Evolutionary conservation across 2,329 filamentous ascomycete genomes (phyloP).

Genomic region (Pleomassaria siparia): DNA sequence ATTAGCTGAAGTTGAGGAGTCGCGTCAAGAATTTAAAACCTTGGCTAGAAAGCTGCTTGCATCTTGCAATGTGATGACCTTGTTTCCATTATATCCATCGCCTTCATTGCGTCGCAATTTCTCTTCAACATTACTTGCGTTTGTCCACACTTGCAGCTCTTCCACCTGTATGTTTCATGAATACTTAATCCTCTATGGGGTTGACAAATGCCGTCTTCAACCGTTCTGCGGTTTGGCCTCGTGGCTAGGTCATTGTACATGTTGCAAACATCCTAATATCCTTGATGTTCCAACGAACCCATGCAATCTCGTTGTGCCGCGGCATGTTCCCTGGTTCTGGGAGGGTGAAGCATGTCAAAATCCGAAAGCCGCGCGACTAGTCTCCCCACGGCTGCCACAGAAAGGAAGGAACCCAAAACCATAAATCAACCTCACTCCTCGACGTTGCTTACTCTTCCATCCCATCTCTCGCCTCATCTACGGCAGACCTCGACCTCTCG

Average conservation of each 20-base stretch:
- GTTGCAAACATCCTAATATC: no score
- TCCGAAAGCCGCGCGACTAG: not conserved
- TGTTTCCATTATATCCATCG: not conserved
- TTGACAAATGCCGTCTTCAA: no score
- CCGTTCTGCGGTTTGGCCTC: no score
- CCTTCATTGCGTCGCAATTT: not conserved
- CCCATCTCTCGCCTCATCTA: not conserved
- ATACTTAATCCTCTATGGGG: not conserved
- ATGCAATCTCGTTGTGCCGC: not conserved
- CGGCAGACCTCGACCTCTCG: not conserved
- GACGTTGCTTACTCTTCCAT: not conserved
- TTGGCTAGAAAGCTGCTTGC: conserved; percentile 5
- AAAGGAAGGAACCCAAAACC: not conserved
- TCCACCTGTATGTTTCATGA: not conserved
- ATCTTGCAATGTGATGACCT: not conserved
- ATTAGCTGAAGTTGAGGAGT: conserved; percentile 8
- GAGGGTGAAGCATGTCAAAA: not conserved
- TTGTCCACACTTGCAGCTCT: no score
- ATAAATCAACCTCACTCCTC: not conserved
- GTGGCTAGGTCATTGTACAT: no score
- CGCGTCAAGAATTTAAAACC: conserved; percentile 17
- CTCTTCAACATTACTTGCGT: no score
- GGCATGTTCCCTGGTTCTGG: not conserved
- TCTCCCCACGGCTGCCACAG: not conserved
- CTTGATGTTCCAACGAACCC: not conserved